Base-by-base conservation (phyloP, 2,329 filamentous ascomycete species). In the Trichophyton benhamiae region DNA sequence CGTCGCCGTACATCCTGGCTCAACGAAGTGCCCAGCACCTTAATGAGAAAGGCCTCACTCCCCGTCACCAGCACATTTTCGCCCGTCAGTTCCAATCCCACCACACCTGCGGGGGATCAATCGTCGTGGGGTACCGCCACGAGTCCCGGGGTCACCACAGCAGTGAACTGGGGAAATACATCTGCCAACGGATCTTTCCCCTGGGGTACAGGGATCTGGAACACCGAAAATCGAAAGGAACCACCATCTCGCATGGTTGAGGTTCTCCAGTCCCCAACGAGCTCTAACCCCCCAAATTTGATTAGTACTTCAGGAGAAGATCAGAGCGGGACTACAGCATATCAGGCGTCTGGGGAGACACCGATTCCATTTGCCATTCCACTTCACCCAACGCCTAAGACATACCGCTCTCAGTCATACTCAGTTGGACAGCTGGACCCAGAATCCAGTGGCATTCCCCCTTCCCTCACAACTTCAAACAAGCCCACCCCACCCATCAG, bases 351-450 rank as follows among this genome's bases (percentile, higher is more conserved):
- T 62, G 76, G 75, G 36, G 81, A 92, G 65, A 74, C 78, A 7
- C 71, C 77, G 5, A 88, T 95, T 60, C 89, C 90, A 0, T 95
- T 95, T 69, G 82, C 88, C 5, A 95, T 95, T 66, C 91, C 91
- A 3, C 79, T 95, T 20, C 89, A 95, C 65, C 91, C 92, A 0
- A 94, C 89, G 0, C 89, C 89, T 1, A 97, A 97, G 74, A 91
- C 89, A 0, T 94, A 95, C 68, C 86, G 94, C 49, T 99, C 94
- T 4, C 90, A 96, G 73, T 97, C 94, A 3, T 97, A 97, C 74
- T 97, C 92, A 0, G 92, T 95, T 57, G 91, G 91, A 3, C 91
- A 96, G 71, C 79, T 91, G 63, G 91, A 96, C 60, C 82, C 86
- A 0, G 88, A 92, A 62, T 69, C 71, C 22, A 60, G 73, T 15